Evolutionary conservation across 805 yeast genomes (phyloP), one percentile per base, ranked within the genome.

Genomic region (Sugiyamaella mastotermitis): DNA sequence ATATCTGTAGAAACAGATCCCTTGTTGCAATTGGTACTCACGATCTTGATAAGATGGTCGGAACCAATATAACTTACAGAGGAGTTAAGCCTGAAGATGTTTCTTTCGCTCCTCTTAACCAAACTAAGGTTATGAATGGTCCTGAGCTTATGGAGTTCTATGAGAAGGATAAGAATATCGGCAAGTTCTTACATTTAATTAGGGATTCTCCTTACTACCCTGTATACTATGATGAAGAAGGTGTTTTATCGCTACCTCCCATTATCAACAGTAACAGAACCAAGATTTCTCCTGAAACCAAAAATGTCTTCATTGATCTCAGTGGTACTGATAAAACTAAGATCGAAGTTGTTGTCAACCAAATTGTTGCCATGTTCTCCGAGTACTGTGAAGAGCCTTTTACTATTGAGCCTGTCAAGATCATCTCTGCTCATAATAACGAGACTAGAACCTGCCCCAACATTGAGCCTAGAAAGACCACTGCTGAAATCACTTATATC

Each of bases 11-110:
- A 71, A 84, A 90, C 65, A 84, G 99, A 74, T 81, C 95, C 23
- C 74, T 92, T 52, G 98, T 92, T 40, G 97, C 98, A 35, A 87
- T 90, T 73, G 99, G 99, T 55, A 92, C 99, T 38, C 99, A 92
- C 58, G 97, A 92, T 63, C 71, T 81, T 46, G 94, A 85, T 60
- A 76, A 82, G 33, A 65, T 90, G 49, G 60, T 73, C 27, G 83
- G 84, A 19, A 94, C 95, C 43, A 40, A 44, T 21, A 86, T 92
- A 67, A 76, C 85, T 39, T 92, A 86, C 68, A 85, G 81, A 57
- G 97, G 92, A 30, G 66, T 83, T 49, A 69, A 77, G 38, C 96
- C 96, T 42, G 66, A 72, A 49, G 87, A 83, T 31, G 70, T 92
- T 60, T 69, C 74, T 45, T 88, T 60, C 48, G 49, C 40, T 3